Percentiles rank a stretch among this genome's conserved stretches.
These are phyloP conservation scores for Aphanomyces cochlioides DNA, from an alignment of 352 stramenopile genomes.

Conservation along the genomic window DNA sequence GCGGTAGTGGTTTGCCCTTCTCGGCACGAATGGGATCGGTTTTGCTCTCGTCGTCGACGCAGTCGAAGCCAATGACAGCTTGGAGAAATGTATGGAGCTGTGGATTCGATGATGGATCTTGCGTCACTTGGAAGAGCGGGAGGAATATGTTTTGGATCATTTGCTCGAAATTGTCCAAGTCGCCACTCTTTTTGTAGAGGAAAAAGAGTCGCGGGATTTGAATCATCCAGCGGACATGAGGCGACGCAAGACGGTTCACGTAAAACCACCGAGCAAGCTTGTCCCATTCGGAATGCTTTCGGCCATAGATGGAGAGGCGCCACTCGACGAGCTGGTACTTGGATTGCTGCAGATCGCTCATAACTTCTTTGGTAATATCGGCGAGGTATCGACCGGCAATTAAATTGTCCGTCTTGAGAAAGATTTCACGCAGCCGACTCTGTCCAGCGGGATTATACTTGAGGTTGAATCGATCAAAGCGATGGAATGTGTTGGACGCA, in stretches of 20 bases:
- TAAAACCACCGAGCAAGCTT: conserved; percentile 97
- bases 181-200: conserved; percentile 92
- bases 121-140: conserved; percentile 97
- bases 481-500: conserved; percentile 98
- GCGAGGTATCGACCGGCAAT: conserved; percentile 95
- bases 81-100: conserved; percentile 91
- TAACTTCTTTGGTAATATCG: conserved; percentile 94
- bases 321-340: conserved; percentile 95
- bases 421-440: conserved; percentile 95
- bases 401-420: conserved; percentile 98
- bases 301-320: conserved; percentile 93
- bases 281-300: conserved; percentile 93
- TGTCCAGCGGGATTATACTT: conserved; percentile 98
- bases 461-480: conserved; percentile 99
- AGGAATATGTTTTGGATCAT: conserved; percentile 99
- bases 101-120: conserved; percentile 91
- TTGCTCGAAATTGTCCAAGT: conserved; percentile 94
- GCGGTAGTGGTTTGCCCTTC: conserved; percentile 65
- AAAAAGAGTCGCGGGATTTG: conserved; percentile 97
- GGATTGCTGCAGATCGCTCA: conserved; percentile 78
- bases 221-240: conserved; percentile 97
- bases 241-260: conserved; percentile 83
- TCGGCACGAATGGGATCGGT: conserved; percentile 80
- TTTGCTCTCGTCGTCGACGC: conserved; percentile 98
- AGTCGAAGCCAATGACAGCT: conserved; percentile 97